phyloP scores from a whole-genome alignment of 2,329 filamentous ascomycete species.

The Aspergillus pseudoglaucus region DNA sequence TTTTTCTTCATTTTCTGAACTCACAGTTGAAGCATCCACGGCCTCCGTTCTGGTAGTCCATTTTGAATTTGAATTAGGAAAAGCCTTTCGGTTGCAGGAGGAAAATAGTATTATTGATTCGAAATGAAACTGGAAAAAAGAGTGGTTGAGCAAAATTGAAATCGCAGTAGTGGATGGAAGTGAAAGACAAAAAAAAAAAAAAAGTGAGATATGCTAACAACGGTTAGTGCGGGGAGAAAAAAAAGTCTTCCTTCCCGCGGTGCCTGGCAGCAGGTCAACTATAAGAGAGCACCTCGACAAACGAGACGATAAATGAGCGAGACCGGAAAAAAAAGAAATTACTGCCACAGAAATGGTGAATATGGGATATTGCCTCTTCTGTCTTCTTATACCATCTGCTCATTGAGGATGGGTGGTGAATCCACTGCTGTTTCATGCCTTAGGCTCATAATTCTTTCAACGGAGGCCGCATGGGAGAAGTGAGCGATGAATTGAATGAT shows the following conservation, averaged over 20 bases:
- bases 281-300: neutral
- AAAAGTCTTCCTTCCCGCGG: conserved; percentile 1
- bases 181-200: conserved; percentile 1
- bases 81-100: conserved; percentile 2
- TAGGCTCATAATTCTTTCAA: no score
- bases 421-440: no score
- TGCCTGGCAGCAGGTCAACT: conserved; percentile 2
- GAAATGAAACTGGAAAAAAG: neutral
- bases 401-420: no score
- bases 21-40: conserved; percentile 56
- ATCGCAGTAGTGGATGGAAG: neutral
- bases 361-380: no score
- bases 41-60: conserved; percentile 46
- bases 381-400: no score
- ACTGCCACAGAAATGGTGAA: no score
- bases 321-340: neutral
- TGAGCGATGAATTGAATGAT: no score
- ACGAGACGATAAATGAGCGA: neutral
- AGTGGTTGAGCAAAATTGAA: conserved; percentile 10
- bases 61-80: conserved; percentile 22
- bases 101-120: neutral
- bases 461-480: no score
- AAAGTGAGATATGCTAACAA: conserved; percentile 9
- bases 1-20: conserved; percentile 20
- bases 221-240: conserved; percentile 5